phyloP scores from a whole-genome alignment of 805 yeast genomes.

The Cyberlindnera mississippiensis region DNA sequence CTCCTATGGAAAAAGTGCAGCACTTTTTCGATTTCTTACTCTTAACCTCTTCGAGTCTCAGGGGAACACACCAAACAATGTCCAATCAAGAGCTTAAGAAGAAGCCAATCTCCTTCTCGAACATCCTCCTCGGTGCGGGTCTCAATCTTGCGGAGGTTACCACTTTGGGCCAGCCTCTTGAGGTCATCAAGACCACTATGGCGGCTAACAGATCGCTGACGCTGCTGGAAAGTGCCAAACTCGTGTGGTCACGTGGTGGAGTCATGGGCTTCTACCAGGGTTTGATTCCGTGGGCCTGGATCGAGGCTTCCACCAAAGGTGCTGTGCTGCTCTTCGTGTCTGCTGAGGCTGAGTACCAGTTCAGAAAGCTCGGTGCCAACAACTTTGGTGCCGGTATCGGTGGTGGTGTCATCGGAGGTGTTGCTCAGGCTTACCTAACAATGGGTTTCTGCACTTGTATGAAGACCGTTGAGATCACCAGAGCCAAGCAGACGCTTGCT shows the following conservation, averaged over 20 bases:
- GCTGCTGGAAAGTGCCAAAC: conserved; percentile 60
- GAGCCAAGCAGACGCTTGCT: conserved; percentile 67
- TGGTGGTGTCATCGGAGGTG: conserved; percentile 95
- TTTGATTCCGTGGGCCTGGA: conserved; percentile 99
- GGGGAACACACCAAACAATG: background rate
- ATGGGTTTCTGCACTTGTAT: conserved; percentile 99
- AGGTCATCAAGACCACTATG: conserved; percentile 95
- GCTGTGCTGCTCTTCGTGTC: conserved; percentile 91
- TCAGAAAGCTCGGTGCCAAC: conserved; percentile 61
- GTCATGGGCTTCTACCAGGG: conserved; percentile 92
- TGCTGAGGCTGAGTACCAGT: conserved; percentile 83
- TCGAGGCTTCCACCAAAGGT: conserved; percentile 98
- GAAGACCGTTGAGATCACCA: conserved; percentile 97
- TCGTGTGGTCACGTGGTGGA: conserved; percentile 95
- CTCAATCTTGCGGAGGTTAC: conserved; percentile 90
- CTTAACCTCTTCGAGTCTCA: background rate
- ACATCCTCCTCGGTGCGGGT: conserved; percentile 90
- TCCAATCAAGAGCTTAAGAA: conserved; percentile 43
- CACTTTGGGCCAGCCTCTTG: conserved; percentile 94
- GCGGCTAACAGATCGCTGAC: conserved; percentile 86
- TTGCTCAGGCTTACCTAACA: conserved; percentile 93
- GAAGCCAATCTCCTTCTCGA: conserved; percentile 84
- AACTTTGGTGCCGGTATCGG: conserved; percentile 85
- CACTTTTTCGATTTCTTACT: background rate
- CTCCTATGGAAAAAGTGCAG: background rate